Percentiles rank a stretch among this genome's conserved stretches.
phyloP scores from a whole-genome alignment of 768 basidiomycete genomes.

The Mycena albidolilacea region DNA sequence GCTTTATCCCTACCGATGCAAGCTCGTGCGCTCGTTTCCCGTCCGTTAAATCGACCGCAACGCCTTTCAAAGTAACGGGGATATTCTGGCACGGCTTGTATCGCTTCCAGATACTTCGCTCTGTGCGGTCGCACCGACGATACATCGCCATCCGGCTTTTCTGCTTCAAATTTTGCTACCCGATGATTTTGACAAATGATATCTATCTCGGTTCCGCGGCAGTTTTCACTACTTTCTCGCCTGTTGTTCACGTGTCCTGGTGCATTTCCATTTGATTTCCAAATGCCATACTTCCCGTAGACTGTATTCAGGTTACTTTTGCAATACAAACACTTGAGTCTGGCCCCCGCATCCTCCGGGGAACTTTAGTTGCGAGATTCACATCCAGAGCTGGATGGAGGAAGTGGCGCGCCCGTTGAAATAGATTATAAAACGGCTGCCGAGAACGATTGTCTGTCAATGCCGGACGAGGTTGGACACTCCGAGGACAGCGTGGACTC shows the following conservation, averaged over 20 bases:
- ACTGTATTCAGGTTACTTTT: neutral
- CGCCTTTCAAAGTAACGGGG: too few relatives aligned
- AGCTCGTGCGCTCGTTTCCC: too few relatives aligned
- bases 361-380: slow-evolving; percentile 16
- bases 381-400: neutral
- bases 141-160: neutral
- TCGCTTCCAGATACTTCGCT: neutral
- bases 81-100: too few relatives aligned
- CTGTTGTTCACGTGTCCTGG: neutral
- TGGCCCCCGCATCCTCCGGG: neutral
- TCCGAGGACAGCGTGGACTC: slow-evolving; percentile 1
- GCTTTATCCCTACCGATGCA: too few relatives aligned
- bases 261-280: neutral
- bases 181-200: neutral
- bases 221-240: neutral
- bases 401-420: neutral
- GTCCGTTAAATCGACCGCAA: too few relatives aligned
- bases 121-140: neutral
- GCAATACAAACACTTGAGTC: neutral
- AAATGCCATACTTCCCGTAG: neutral
- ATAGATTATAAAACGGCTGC: neutral
- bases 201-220: neutral
- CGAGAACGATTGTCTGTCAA: neutral
- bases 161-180: neutral
- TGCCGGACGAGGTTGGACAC: neutral